Conservation (phyloP, 768 basidiomycete genomes). For the Auricularia sp. region DNA sequence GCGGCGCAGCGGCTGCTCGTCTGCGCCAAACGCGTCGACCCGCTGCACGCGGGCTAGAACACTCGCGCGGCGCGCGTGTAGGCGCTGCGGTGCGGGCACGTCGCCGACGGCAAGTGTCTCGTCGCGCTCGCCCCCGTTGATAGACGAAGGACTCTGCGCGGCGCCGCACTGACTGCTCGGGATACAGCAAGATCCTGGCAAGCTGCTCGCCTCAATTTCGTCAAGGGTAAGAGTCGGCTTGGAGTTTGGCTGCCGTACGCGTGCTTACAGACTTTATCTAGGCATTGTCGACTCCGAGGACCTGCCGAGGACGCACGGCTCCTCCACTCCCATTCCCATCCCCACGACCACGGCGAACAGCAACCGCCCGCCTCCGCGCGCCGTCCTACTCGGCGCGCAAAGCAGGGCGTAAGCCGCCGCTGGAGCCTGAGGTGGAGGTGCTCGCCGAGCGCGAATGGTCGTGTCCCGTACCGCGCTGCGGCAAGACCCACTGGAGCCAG, state of each 20-base stretch:
- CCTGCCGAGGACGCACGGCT: constrained; percentile 28
- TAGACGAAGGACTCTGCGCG: no score
- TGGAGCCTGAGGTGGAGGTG: not conserved
- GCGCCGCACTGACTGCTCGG: no score
- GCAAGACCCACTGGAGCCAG: not conserved
- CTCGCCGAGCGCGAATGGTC: not conserved
- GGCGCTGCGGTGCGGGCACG: constrained; percentile 1
- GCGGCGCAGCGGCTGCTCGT: not conserved
- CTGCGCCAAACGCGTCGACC: not conserved
- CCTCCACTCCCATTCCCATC: not conserved
- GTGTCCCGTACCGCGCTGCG: not conserved
- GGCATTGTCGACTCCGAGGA: constrained; percentile 99
- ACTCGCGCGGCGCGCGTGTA: not conserved
- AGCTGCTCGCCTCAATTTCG: constrained; percentile 68
- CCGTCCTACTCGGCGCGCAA: no score
- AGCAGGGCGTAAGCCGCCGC: not conserved
- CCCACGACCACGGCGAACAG: no score
- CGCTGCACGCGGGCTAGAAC: not conserved
- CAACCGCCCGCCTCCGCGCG: no score
- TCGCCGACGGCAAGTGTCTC: not conserved
- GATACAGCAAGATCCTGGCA: no score
- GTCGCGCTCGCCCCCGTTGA: not conserved
- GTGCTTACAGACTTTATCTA: not conserved
- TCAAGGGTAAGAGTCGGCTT: constrained; percentile 53
- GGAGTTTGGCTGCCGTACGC: no score